Base-by-base conservation (phyloP, 1,284 basidiomycete genomes). In the Fistulina hepatica region DNA sequence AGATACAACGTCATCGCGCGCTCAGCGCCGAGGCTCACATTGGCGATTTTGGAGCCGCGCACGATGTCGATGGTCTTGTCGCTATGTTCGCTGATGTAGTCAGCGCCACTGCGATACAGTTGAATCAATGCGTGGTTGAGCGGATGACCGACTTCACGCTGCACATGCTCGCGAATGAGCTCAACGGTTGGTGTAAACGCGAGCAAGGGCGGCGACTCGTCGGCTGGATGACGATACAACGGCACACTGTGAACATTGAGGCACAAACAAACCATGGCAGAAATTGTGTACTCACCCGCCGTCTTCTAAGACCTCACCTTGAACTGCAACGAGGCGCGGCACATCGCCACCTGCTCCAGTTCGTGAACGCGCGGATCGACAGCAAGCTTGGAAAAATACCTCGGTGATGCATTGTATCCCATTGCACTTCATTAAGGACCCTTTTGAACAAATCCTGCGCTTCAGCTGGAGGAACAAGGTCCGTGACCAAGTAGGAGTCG, bases 31-130 rank as follows among this genome's bases (percentile, higher is more conserved):
- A 85, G 59, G 49, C 77, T 81, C 38, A 85, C 76, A 44, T 85
- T 85, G 42, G 81, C 76, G 47, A 84, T 78, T 38, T 64, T 73
- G 7, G 81, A 78, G 23, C 73, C 76, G 12, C 63, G 68, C 2
- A 79, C 71, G 44, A 85, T 67, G 52, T 85, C 82, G 47, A 85
- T 69, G 4, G 81, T 85, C 60, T 85, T 85, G 56, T 85, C 81
- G 1, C 77, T 79, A 53, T 85, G 82, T 50, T 85, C 82, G 0
- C 79, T 82, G 46, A 85, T 85, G 55, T 79, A 81, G 54, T 85
- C 82, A 22, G 70, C 70, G 7, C 82, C 82, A 11, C 63, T 65
- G 40, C 81, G 77, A 52, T 85, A 85, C 51, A 71, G 66, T 52
- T 85, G 82, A 39, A 85, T 81, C 21, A 85, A 67, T 24, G 79